These are phyloP conservation scores for Cryphonectria radicalis DNA, from an alignment of 2,329 filamentous ascomycete species.

Conservation along the genomic window DNA sequence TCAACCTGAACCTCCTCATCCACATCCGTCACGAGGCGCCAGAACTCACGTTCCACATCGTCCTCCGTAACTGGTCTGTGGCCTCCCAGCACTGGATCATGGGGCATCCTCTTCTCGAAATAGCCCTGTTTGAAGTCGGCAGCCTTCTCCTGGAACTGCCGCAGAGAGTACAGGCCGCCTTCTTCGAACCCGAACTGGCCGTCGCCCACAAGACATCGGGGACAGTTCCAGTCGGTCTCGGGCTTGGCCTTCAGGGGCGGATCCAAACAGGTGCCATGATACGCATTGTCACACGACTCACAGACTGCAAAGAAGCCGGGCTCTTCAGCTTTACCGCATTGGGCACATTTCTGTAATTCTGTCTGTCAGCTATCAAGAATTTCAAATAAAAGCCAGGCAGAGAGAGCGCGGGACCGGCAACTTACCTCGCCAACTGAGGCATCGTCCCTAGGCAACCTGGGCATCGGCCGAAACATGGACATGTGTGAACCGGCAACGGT, in stretches of 20 bases:
- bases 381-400: not conserved
- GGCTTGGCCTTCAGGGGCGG: slow-evolving; percentile 78
- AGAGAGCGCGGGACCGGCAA: not conserved
- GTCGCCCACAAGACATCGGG: slow-evolving; percentile 91
- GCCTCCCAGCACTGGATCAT: slow-evolving; percentile 81
- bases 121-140: slow-evolving; percentile 94
- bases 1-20: slow-evolving; percentile 97
- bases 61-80: slow-evolving; percentile 86
- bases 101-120: slow-evolving; percentile 88
- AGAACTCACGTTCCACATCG: slow-evolving; percentile 95
- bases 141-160: slow-evolving; percentile 94
- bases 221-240: slow-evolving; percentile 93
- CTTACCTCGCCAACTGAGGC: slow-evolving; percentile 46
- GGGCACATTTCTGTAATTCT: slow-evolving; percentile 73
- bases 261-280: slow-evolving; percentile 86
- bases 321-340: slow-evolving; percentile 80
- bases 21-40: slow-evolving; percentile 89
- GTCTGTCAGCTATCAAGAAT: not conserved
- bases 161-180: slow-evolving; percentile 91
- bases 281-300: slow-evolving; percentile 89
- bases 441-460: slow-evolving; percentile 64
- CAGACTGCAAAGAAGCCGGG: slow-evolving; percentile 74
- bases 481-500: slow-evolving; percentile 97
- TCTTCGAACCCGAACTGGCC: slow-evolving; percentile 98
- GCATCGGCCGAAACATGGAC: slow-evolving; percentile 86